Evolutionary conservation across 2,329 filamentous ascomycete species (phyloP).

Genomic region (Rugonectria rugulosa): DNA sequence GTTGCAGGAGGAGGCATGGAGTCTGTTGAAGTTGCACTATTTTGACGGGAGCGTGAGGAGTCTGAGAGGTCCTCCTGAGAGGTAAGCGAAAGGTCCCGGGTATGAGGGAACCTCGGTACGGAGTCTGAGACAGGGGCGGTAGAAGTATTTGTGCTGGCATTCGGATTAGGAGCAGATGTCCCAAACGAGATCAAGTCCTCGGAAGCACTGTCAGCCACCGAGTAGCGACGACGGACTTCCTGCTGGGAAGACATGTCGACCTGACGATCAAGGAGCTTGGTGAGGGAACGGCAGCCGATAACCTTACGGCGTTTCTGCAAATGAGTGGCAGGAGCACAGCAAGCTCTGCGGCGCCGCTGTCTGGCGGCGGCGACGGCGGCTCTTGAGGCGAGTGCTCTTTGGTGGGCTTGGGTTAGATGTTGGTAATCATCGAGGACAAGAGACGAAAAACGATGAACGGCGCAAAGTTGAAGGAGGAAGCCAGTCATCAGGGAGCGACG

Average conservation of each 20-base stretch:
- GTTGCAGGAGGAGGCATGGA: constrained; percentile 48
- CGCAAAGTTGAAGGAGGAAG: constrained; percentile 56
- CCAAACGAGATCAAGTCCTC: constrained; percentile 37
- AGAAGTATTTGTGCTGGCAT: constrained; percentile 22
- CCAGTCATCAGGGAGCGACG: constrained; percentile 54
- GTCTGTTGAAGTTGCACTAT: constrained; percentile 29
- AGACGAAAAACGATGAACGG: constrained; percentile 54
- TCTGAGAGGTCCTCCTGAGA: constrained; percentile 21
- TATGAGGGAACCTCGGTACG: constrained; percentile 21
- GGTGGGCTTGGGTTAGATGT: constrained; percentile 48
- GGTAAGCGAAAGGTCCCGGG: constrained; percentile 22
- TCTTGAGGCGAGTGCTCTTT: constrained; percentile 54
- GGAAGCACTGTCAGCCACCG: constrained; percentile 46
- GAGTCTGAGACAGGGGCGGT: constrained; percentile 20
- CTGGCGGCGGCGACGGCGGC: constrained; percentile 51
- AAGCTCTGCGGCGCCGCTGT: constrained; percentile 48
- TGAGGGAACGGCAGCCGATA: constrained; percentile 43
- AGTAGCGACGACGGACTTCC: constrained; percentile 50
- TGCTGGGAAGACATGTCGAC: constrained; percentile 46
- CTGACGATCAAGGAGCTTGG: constrained; percentile 33
- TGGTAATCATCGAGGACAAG: constrained; percentile 55
- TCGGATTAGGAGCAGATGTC: constrained; percentile 30
- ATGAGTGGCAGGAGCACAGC: constrained; percentile 47
- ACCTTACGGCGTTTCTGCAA: constrained; percentile 46
- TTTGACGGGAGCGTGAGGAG: constrained; percentile 24